Evolutionary conservation across 2,329 filamentous ascomycete species (phyloP), one percentile per base, ranked within the genome.

Genomic region (Hypomyces rosellus): DNA sequence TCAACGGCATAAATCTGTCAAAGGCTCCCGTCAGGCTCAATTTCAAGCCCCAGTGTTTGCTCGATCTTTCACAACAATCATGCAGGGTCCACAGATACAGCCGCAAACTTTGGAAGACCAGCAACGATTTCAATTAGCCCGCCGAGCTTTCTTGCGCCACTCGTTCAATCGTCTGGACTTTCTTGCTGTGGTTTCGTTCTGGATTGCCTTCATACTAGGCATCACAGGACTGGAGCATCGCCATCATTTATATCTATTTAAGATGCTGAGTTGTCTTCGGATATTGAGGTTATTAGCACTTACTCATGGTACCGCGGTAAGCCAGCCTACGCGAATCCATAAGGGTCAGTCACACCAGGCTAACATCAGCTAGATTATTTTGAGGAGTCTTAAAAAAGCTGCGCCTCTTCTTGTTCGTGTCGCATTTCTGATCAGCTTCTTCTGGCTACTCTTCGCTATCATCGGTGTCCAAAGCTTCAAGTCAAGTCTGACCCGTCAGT

Each of bases 391-490:
- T 54, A 99, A 99, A 65, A 95, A 96, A 65, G 91, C 93, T 2
- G 89, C 92, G 0, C 93, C 95, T 2, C 75, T 96, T 34, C 81
- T 99, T 20, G 82, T 96, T 22, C 89, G 96, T 55, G 91, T 99
- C 33, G 91, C 89, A 1, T 96, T 99, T 64, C 75, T 99, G 18
- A 90, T 99, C 57, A 81, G 88, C 13, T 99, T 99, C 70, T 99
- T 99, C 70, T 99, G 93, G 93, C 78, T 99, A 39, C 73, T 97
- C 11, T 99, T 99, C 70, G 93, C 90, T 36, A 96, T 99, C 55
- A 85, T 99, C 52, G 95, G 93, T 5, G 87, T 99, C 18, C 95
- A 99, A 66, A 96, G 88, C 69, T 99, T 99, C 73, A 92, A 92
- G 69, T 85, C 86, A 8, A 92, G 88, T 65, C 69, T 92, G 20